phyloP scores from a whole-genome alignment of 2,329 filamentous ascomycete genomes.

The Penicillium hesseltinei region DNA sequence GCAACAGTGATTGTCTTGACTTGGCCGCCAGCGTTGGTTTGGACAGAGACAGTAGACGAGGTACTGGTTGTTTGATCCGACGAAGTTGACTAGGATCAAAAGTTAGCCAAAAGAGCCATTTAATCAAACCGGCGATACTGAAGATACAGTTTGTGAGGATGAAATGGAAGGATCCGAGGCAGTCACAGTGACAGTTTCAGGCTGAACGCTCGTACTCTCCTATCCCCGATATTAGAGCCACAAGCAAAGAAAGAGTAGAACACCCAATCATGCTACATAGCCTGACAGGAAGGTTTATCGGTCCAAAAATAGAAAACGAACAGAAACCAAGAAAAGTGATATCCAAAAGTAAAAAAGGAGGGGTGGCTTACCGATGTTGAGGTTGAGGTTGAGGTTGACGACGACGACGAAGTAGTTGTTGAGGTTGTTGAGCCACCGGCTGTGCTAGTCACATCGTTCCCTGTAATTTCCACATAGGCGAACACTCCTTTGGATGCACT shows the following conservation, averaged over 20 bases:
- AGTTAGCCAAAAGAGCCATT: conserved; percentile 6
- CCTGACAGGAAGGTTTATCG: neutral
- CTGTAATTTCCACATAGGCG: conserved; percentile 43
- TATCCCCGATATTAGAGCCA: conserved; percentile 20
- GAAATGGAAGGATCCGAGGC: neutral
- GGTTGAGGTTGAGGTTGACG: conserved; percentile 1
- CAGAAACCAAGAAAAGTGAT: conserved; percentile 5
- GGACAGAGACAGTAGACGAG: conserved; percentile 13
- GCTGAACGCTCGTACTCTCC: conserved; percentile 18
- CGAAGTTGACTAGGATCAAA: conserved; percentile 12
- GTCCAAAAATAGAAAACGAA: neutral
- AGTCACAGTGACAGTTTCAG: conserved; percentile 18
- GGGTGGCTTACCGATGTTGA: conserved; percentile 28
- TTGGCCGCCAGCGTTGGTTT: conserved; percentile 27
- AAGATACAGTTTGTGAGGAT: conserved; percentile 14
- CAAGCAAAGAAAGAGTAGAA: conserved; percentile 12
- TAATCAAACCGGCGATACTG: neutral
- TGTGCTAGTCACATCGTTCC: conserved; percentile 35
- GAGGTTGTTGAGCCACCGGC: conserved; percentile 21
- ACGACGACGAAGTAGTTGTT: conserved; percentile 20
- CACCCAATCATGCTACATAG: neutral
- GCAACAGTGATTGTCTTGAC: conserved; percentile 32
- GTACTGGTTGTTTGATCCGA: conserved; percentile 16
- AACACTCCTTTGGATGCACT: conserved; percentile 39
- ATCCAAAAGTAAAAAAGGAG: neutral